Base-by-base conservation (phyloP, 192 early-diverging fungal genomes). In the Allomyces javanicus region DNA sequence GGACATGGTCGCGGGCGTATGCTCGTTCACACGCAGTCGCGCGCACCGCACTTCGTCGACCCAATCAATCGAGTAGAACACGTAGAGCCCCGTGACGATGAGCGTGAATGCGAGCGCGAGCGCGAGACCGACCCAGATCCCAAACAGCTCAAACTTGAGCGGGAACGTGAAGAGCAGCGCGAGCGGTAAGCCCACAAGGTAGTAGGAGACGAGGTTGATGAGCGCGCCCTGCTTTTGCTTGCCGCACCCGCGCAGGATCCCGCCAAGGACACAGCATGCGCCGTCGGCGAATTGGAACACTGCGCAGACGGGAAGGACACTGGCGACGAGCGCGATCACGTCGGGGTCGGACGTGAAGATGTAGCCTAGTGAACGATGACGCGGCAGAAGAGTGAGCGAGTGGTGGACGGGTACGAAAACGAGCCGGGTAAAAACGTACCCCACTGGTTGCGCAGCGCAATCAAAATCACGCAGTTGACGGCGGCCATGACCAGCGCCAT, bases 251-350 rank as follows among this genome's bases (percentile, higher is more conserved):
- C 89, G 79, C 21, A 93, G 70, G 3, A 85, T 79, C 40, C 86
- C 89, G 5, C 83, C 80, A 12, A 83, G 82, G 80, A 24, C 67
- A 68, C 9, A 81, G 12, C 62, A 79, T 77, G 14, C 23, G 69
- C 76, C 61, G 75, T 45, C 61, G 26, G 7, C 23, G 67, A 75
- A 70, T 69, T 91, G 89, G 73, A 85, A 90, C 27, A 85, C 25
- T 0, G 90, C 90, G 25, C 78, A 86, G n/a, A 90, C 69, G 0
- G 93, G 93, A 72, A 95, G 74, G 12, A 93, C 77, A 62, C 65
- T 69, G 1, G 89, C 85, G 2, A 93, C 88, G 9, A 87, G 71
- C 10, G 65, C 70, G 63, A 90, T 75, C 17, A 97, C 87, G 0
- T 78, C 79, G 0, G 69, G 66, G 69, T 94, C 87, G 45, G 79